phyloP scores from a whole-genome alignment of 1,139 yeast genomes.

The Geotrichum histeridarum region DNA sequence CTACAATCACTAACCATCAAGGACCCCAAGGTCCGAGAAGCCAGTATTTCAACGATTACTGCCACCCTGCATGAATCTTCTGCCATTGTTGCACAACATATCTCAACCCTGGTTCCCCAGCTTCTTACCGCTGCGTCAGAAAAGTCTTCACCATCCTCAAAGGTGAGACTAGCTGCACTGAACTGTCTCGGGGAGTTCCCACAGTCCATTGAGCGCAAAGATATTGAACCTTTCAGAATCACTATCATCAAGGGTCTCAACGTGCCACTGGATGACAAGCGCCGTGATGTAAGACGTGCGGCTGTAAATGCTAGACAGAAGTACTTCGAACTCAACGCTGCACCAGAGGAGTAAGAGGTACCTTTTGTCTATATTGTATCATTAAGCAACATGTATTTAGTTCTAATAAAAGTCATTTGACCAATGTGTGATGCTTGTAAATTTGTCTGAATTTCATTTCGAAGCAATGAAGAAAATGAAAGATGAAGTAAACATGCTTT shows the following conservation, averaged over 20 bases:
- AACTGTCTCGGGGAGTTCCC: slow-evolving; percentile 52
- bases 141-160: slow-evolving; percentile 27
- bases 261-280: slow-evolving; percentile 63
- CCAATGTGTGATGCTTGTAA: too few relatives aligned
- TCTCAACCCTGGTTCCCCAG: slow-evolving; percentile 54
- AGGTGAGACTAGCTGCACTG: slow-evolving; percentile 55
- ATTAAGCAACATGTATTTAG: too few relatives aligned
- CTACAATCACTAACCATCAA: slow-evolving; percentile 57
- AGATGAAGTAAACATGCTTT: background rate
- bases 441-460: too few relatives aligned
- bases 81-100: slow-evolving; percentile 48
- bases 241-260: slow-evolving; percentile 48
- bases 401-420: too few relatives aligned
- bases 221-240: slow-evolving; percentile 49
- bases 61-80: slow-evolving; percentile 52
- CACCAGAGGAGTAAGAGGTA: background rate
- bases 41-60: slow-evolving; percentile 47
- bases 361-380: too few relatives aligned
- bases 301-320: slow-evolving; percentile 77
- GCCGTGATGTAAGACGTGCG: slow-evolving; percentile 65
- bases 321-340: slow-evolving; percentile 50
- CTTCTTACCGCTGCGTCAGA: slow-evolving; percentile 38
- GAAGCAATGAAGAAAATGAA: background rate
- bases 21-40: slow-evolving; percentile 48
- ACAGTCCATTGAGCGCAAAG: slow-evolving; percentile 38